Evolutionary conservation across 2,329 filamentous ascomycete genomes (phyloP).

Genomic region (Emydomyces testavorans): DNA sequence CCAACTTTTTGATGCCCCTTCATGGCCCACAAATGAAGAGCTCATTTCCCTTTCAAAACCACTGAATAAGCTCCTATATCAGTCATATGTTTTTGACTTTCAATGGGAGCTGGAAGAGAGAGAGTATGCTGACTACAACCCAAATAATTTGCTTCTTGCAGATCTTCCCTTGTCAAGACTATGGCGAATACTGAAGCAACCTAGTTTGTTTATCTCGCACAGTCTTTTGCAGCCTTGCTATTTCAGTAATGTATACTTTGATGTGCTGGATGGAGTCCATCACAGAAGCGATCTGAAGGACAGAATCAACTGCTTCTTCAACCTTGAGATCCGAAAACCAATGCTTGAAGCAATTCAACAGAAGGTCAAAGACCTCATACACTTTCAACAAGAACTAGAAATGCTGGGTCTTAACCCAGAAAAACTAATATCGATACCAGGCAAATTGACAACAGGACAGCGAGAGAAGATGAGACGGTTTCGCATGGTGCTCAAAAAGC

Average conservation of each 20-base stretch:
- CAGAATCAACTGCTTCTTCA: constrained; percentile 7
- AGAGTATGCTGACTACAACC: too few relatives aligned
- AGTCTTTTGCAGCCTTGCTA: constrained; percentile 7
- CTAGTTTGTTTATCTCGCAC: constrained; percentile 5
- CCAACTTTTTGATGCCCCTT: constrained; percentile 9
- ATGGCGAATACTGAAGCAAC: not conserved
- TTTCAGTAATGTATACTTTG: constrained; percentile 13
- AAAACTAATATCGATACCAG: not conserved
- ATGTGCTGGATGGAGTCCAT: constrained; percentile 3
- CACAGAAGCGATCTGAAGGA: constrained; percentile 2
- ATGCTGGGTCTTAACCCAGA: constrained; percentile 4
- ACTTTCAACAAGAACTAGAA: constrained; percentile 8
- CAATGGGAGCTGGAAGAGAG: not conserved
- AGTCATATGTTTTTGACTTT: not conserved
- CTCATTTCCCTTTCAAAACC: constrained; percentile 4
- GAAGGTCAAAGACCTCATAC: not conserved
- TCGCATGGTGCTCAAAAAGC: too few relatives aligned
- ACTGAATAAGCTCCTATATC: not conserved
- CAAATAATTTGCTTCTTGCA: not conserved
- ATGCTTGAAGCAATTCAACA: not conserved
- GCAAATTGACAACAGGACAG: not conserved
- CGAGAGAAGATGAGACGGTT: too few relatives aligned
- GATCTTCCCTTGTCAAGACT: not conserved
- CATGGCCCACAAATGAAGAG: constrained; percentile 3
- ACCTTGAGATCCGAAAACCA: not conserved